Conservation (phyloP, 306 rosid species). For the Medicago lupulina region DNA sequence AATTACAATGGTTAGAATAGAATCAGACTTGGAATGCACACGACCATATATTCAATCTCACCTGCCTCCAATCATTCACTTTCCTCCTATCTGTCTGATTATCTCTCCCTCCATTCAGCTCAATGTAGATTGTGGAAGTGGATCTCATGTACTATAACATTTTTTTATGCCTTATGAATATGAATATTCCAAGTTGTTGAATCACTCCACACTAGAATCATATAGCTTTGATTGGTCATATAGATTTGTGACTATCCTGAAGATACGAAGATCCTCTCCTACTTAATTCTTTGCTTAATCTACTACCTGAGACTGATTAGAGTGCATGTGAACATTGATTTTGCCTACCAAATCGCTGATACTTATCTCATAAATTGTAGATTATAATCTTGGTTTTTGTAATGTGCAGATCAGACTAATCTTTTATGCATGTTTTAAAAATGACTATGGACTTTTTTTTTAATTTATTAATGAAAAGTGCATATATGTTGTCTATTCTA, state of each 20-base stretch:
- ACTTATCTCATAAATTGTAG: conserved; percentile 28
- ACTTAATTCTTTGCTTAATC: conserved; percentile 35
- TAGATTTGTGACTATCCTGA: conserved; percentile 44
- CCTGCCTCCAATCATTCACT: not conserved
- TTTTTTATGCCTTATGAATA: not conserved
- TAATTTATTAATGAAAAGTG: not conserved
- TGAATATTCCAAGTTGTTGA: conserved; percentile 39
- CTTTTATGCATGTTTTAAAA: conserved; percentile 14
- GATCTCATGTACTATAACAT: not conserved
- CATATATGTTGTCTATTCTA: not conserved
- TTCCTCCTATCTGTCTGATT: not conserved
- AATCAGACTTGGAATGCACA: conserved; percentile 41
- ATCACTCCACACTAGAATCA: conserved; percentile 23
- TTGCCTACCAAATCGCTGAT: conserved; percentile 50
- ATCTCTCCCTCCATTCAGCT: conserved; percentile 12
- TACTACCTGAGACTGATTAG: conserved; percentile 6
- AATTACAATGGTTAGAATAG: conserved; percentile 22
- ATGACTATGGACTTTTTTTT: conserved; percentile 7
- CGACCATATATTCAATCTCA: conserved; percentile 22
- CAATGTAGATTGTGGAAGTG: not conserved
- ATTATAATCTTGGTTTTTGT: conserved; percentile 25
- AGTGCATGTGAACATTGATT: conserved; percentile 64
- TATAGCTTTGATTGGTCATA: conserved; percentile 25
- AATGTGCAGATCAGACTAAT: conserved; percentile 32
- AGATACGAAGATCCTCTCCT: conserved; percentile 53